Evolutionary conservation across 1,284 basidiomycete species (phyloP).

Genomic region (Tilletiaria anomala): DNA sequence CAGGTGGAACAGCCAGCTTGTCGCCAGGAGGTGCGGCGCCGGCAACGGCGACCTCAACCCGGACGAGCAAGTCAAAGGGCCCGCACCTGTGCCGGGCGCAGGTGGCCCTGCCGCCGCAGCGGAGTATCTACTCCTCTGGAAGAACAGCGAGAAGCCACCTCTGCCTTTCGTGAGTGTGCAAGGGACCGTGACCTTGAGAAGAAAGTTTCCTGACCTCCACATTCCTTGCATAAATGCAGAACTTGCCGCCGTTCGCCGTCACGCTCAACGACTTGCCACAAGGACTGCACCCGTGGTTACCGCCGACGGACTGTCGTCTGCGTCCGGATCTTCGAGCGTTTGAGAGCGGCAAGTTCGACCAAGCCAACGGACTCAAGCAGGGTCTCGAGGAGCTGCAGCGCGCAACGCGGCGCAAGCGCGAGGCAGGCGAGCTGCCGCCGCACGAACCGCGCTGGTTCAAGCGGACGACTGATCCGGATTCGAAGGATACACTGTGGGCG

Average conservation of each 20-base stretch:
- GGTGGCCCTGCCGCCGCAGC: constrained; percentile 39
- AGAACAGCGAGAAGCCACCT: constrained; percentile 59
- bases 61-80: constrained; percentile 45
- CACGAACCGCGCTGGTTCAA: constrained; percentile 56
- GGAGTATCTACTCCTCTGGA: constrained; percentile 74
- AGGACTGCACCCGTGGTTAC: constrained; percentile 57
- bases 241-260: constrained; percentile 85
- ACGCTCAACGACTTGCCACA: constrained; percentile 68
- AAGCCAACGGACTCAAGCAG: constrained; percentile 73
- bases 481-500: constrained; percentile 28
- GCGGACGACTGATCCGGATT: constrained; percentile 20
- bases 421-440: constrained; percentile 56
- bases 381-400: constrained; percentile 80
- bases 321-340: constrained; percentile 92
- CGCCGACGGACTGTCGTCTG: constrained; percentile 82
- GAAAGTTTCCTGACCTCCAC: not conserved
- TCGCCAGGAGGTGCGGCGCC: constrained; percentile 58
- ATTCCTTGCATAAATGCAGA: constrained; percentile 36
- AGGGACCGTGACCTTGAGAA: not conserved
- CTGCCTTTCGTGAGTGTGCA: constrained; percentile 16
- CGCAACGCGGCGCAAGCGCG: constrained; percentile 57
- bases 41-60: constrained; percentile 58
- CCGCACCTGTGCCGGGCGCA: constrained; percentile 43
- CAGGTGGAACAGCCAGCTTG: constrained; percentile 85
- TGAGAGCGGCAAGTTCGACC: constrained; percentile 75